Conservation (phyloP, 176 grass and related monocot genomes). For the Poa pratensis region DNA sequence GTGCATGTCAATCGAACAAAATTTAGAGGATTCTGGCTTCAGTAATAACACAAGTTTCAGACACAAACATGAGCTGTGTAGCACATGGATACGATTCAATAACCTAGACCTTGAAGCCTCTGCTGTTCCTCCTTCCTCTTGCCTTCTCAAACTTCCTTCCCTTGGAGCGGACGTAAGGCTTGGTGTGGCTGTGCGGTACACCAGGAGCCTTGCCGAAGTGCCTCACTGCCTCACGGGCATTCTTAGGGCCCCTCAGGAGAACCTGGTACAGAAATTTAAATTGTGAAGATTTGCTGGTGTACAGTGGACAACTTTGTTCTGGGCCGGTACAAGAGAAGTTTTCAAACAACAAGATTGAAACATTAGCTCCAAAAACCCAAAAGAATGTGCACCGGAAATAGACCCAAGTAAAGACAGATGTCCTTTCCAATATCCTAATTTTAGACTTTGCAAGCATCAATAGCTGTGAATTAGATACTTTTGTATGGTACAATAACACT, state of each 20-base stretch:
- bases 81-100: not conserved
- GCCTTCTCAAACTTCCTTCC: slow-evolving; percentile 91
- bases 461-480: not conserved
- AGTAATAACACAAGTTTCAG: slow-evolving; percentile 24
- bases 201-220: slow-evolving; percentile 76
- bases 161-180: slow-evolving; percentile 71
- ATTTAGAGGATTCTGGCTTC: slow-evolving; percentile 32
- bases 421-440: no score
- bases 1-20: slow-evolving; percentile 39
- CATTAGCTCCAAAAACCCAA: not conserved
- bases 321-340: not conserved
- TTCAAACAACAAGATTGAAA: not conserved
- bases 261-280: slow-evolving; percentile 42
- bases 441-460: not conserved
- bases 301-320: not conserved
- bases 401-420: not conserved
- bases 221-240: slow-evolving; percentile 76
- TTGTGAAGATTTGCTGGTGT: not conserved
- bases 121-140: slow-evolving; percentile 80
- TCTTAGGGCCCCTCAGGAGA: slow-evolving; percentile 79
- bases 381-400: not conserved
- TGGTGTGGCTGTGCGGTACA: slow-evolving; percentile 79
- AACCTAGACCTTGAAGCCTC: slow-evolving; percentile 70
- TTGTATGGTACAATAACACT: no score
- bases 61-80: slow-evolving; percentile 20